Base-by-base conservation (phyloP, 176 grass and related monocot genomes). In the Saccharum officinarum region DNA sequence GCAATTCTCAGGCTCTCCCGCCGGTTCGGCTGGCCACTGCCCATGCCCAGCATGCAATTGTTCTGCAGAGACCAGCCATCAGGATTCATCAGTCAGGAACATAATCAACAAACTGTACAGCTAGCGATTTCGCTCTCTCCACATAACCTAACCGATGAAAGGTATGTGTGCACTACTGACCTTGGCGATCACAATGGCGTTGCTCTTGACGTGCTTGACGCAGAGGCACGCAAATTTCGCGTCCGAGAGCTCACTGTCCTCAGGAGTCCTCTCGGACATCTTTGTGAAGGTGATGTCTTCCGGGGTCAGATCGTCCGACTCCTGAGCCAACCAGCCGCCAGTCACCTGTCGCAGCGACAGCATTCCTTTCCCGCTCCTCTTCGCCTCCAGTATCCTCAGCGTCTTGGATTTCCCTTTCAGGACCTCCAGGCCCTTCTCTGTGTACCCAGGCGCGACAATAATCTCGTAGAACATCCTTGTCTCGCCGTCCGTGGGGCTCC, bases 201-300 rank as follows among this genome's bases (percentile, higher is more conserved):
- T 98, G 77, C 97, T 98, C 90, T 98, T 98, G 1, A 98, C 97
- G 75, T 98, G 97, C 87, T 98, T 98, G 17, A 91, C 92, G 73
- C 97, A 98, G 54, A 98, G 93, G 89, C 92, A 98, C 5, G 97
- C 97, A 17, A 98, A 98, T 36, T 86, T 89, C 5, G 93, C 93
- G 34, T 98, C 93, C 4, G 76, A 81, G 25, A 98, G 84, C 60
- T 98, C 89, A 16, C 46, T 52, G 10, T 86, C 81, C 1, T 62
- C 37, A 0, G 88, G 91, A 30, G 45, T n/a, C 60, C 81, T 84
- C 74, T 91, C 81, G 0, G 93, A 92, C 40, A 87, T 84, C 3
- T 86, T 82, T 8, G 31, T 87, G 64, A 98, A 98, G 66, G 87
- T 76, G 78, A 95, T 94, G 65, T 89, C 86, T 89, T 92, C 86